Conservation (phyloP, 345 rosid genomes). For the Hibiscus trionum region DNA sequence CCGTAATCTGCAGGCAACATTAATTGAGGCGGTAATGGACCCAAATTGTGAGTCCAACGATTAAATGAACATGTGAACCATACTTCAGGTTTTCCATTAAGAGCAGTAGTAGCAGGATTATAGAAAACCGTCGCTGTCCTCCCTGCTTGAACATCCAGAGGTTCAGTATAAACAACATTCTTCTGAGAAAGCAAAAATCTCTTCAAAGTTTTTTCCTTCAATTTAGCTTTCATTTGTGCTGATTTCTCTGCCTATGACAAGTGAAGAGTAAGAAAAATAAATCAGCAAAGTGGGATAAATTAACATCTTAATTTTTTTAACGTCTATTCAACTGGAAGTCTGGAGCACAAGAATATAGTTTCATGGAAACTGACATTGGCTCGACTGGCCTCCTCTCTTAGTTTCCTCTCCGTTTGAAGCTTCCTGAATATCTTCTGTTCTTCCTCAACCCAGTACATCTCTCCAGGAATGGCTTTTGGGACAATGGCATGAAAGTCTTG, state of each 20-base stretch:
- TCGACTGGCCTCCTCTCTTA: constrained; percentile 62
- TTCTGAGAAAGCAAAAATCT: constrained; percentile 78
- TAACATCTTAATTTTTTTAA: background rate
- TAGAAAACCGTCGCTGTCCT: constrained; percentile 51
- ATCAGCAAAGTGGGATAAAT: background rate
- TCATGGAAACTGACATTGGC: constrained; percentile 47
- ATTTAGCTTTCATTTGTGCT: constrained; percentile 66
- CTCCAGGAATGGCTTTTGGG: constrained; percentile 41
- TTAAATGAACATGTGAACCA: constrained; percentile 94
- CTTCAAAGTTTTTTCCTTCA: constrained; percentile 58
- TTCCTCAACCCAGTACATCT: constrained; percentile 68
- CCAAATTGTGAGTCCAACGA: constrained; percentile 77
- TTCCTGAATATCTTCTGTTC: constrained; percentile 48
- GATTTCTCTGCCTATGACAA: constrained; percentile 51
- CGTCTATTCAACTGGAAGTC: background rate
- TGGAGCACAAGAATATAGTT: background rate
- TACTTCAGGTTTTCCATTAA: constrained; percentile 74
- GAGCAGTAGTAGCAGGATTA: constrained; percentile 72
- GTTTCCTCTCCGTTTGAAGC: constrained; percentile 63
- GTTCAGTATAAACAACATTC: constrained; percentile 78
- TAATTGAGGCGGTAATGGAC: constrained; percentile 72
- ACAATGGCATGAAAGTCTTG: constrained; percentile 78
- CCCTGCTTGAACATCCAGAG: constrained; percentile 84
- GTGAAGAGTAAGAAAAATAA: constrained; percentile 14
- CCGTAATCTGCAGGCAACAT: constrained; percentile 55